Evolutionary conservation across 306 rosid genomes (phyloP).

Genomic region (Acacia acuminata): DNA sequence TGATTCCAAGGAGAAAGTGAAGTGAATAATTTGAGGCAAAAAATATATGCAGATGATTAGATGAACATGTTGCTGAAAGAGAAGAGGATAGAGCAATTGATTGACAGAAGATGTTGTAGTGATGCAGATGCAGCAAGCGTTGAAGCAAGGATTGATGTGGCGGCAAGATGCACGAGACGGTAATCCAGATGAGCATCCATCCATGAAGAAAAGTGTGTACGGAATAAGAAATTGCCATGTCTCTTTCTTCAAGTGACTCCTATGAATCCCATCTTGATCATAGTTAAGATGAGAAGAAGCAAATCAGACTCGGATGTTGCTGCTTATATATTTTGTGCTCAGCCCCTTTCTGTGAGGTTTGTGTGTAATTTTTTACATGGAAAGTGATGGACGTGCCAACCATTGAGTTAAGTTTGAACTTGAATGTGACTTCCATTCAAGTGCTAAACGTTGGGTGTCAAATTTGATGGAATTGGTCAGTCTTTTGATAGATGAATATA

Average conservation of each 20-base stretch:
- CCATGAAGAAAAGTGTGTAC: no score
- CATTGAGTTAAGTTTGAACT: background rate
- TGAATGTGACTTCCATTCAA: conserved; percentile 8
- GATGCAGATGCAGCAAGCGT: conserved; percentile 67
- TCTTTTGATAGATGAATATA: no score
- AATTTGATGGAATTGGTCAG: background rate
- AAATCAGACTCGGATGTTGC: background rate
- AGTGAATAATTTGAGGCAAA: background rate
- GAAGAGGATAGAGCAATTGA: conserved; percentile 68
- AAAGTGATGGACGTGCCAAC: conserved; percentile 14
- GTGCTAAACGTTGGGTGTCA: background rate
- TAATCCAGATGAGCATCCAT: conserved; percentile 81
- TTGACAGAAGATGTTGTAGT: conserved; percentile 78
- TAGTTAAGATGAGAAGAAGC: conserved; percentile 19
- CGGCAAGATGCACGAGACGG: conserved; percentile 85
- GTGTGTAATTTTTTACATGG: conserved; percentile 32
- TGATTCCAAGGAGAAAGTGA: background rate
- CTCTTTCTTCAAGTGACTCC: conserved; percentile 80
- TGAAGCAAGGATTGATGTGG: conserved; percentile 76
- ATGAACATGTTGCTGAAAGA: conserved; percentile 71
- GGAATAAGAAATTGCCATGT: conserved; percentile 80
- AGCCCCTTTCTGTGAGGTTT: conserved; percentile 37
- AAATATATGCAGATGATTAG: conserved; percentile 55
- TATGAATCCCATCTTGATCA: conserved; percentile 88
- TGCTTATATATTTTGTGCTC: conserved; percentile 1